Base-by-base conservation (phyloP, 768 basidiomycete species). In the Nevesoporus exiguus region DNA sequence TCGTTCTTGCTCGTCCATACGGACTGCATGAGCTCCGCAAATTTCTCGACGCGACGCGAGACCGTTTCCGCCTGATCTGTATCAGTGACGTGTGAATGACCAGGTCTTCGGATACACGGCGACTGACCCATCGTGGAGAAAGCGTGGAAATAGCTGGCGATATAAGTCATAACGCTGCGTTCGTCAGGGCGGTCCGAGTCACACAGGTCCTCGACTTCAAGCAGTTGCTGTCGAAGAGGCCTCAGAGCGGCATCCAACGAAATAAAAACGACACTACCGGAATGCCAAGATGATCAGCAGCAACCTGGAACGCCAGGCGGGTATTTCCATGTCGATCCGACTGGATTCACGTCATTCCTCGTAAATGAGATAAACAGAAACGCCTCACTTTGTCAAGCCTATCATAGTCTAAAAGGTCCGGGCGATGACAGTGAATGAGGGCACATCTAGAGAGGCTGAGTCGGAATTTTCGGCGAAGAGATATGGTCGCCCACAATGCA, bases 141-240 rank as follows among this genome's bases (percentile, higher is more conserved):
- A 0, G 96, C 95, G 67, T 98, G 97, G 78, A 99, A 99, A 73
- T 81, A 98, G 62, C 91, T 91, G 31, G 97, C 97, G 43, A 99
- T 88, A 61, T 98, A 98, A 5, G 94, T 98, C 93, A 98, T 98
- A 11, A 98, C 91, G 70, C 90, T 93, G 34, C 93, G 85, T 72
- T 99, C 97, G 69, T 99, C 97, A 0, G 96, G 96, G 44, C 80
- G 82, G n/a, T 76, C 76, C 0, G 85, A 82, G 65, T 94, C 93
- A 61, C 93, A 95, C 29, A 99, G 71, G 76, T 99, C 97, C 51
- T 93, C 88, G 0, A 98, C 96, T 78, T 99, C 97, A 19, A 99
- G 81, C 5, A 99, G 76, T 86, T 90, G 92, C 93, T 97, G 52
- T 30, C 27, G 45, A 41, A 30, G 22, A 33, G 7, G 36, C 46